Percentiles rank a stretch among this genome's conserved stretches.
Conservation (phyloP, 2,329 filamentous ascomycete genomes). For the Fusarium coicis region DNA sequence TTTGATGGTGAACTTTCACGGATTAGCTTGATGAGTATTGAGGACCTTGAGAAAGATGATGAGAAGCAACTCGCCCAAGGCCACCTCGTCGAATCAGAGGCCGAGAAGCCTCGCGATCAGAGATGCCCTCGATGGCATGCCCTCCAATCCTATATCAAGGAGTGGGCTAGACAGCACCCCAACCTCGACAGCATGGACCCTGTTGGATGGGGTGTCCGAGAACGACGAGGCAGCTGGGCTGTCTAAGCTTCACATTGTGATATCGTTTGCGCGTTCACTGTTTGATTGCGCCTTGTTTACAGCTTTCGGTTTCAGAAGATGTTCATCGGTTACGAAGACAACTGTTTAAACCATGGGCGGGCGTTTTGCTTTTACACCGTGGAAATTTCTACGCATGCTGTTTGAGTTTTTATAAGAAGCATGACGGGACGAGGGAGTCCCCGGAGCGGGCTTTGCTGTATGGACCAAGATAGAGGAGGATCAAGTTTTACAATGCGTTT, state of each 20-base stretch:
- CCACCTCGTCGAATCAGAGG: slow-evolving; percentile 72
- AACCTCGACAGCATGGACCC: slow-evolving; percentile 70
- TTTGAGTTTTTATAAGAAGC: slow-evolving; percentile 19
- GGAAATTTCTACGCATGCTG: slow-evolving; percentile 5
- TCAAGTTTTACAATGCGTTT: background rate
- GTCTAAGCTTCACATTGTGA: slow-evolving; percentile 54
- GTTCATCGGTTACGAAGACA: slow-evolving; percentile 3
- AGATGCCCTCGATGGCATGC: slow-evolving; percentile 83
- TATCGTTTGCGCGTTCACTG: background rate
- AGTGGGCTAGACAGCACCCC: slow-evolving; percentile 92
- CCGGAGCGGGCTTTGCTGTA: slow-evolving; percentile 12
- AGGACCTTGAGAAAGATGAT: slow-evolving; percentile 79
- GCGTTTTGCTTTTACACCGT: slow-evolving; percentile 30
- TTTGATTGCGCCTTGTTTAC: background rate
- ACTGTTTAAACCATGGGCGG: slow-evolving; percentile 25
- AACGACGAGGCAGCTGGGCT: slow-evolving; percentile 78
- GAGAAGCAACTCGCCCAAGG: slow-evolving; percentile 70
- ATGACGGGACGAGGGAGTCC: slow-evolving; percentile 27
- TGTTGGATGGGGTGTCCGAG: slow-evolving; percentile 74
- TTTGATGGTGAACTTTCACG: slow-evolving; percentile 89
- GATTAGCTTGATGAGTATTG: slow-evolving; percentile 76
- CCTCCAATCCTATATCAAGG: slow-evolving; percentile 82
- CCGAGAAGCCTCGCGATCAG: slow-evolving; percentile 55
- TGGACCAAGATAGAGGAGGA: slow-evolving; percentile 3
- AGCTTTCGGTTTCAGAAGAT: background rate